phyloP scores from a whole-genome alignment of 192 early-diverging fungal genomes.

The Allomyces arbusculus region DNA sequence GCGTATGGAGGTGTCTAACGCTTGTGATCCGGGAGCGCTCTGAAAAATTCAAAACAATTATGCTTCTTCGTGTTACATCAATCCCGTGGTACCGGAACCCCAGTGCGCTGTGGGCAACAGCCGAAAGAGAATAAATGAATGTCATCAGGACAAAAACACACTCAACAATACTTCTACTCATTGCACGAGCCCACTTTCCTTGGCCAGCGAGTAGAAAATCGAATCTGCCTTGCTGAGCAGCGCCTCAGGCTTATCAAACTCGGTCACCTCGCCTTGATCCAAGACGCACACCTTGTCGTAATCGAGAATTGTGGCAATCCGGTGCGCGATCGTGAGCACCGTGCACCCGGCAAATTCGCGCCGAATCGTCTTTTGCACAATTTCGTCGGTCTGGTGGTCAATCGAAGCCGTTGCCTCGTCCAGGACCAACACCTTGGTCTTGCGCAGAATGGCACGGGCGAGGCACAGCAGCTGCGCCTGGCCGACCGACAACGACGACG shows the following conservation, averaged over 20 bases:
- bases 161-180: too few relatives aligned
- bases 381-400: slow-evolving; percentile 34
- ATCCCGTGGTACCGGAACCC: too few relatives aligned
- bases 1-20: too few relatives aligned
- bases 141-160: too few relatives aligned
- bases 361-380: slow-evolving; percentile 34
- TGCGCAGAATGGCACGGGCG: slow-evolving; percentile 45
- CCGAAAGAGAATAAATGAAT: too few relatives aligned
- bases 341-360: slow-evolving; percentile 33
- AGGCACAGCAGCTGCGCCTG: slow-evolving; percentile 23
- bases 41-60: too few relatives aligned
- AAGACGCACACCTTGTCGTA: slow-evolving; percentile 24
- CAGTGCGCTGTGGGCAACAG: too few relatives aligned
- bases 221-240: slow-evolving; percentile 21
- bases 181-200: too few relatives aligned
- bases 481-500: slow-evolving; percentile 8
- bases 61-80: too few relatives aligned
- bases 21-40: too few relatives aligned
- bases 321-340: slow-evolving; percentile 39
- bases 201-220: too few relatives aligned
- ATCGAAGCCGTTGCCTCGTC: slow-evolving; percentile 70
- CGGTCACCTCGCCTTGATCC: slow-evolving; percentile 17
- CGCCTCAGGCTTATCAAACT: slow-evolving; percentile 43
- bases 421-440: slow-evolving; percentile 52
- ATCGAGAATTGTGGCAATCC: slow-evolving; percentile 31